A percentile compares a stretch with the other conserved stretches of the same genome.
phyloP scores from a whole-genome alignment of 1,284 basidiomycete genomes.

The Cryptococcus sp. region DNA sequence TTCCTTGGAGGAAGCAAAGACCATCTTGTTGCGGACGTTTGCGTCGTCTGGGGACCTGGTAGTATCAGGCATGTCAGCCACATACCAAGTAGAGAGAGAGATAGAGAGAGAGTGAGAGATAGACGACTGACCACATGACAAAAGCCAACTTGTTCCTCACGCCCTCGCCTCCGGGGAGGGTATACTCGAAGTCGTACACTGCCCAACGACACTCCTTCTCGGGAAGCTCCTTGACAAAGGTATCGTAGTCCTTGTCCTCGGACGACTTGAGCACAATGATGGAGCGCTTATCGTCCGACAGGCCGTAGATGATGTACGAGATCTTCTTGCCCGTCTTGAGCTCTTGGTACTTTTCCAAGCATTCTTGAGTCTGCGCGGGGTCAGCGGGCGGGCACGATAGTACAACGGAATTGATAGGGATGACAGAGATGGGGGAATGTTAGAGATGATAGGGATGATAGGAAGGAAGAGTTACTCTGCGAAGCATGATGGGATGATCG shows the following conservation, averaged over 20 bases:
- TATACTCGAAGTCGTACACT: slow-evolving; percentile 88
- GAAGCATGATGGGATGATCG: background rate
- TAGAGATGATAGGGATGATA: background rate
- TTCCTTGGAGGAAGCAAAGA: slow-evolving; percentile 89
- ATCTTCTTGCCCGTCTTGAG: slow-evolving; percentile 81
- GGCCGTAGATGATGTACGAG: slow-evolving; percentile 84
- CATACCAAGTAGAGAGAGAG: background rate
- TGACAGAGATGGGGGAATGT: background rate
- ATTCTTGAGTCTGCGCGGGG: slow-evolving; percentile 52
- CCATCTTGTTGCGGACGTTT: slow-evolving; percentile 91
- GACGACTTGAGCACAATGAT: slow-evolving; percentile 72
- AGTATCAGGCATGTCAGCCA: no score
- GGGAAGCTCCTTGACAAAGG: slow-evolving; percentile 76
- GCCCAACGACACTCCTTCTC: slow-evolving; percentile 80
- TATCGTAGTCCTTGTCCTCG: slow-evolving; percentile 64
- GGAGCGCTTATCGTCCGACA: slow-evolving; percentile 68
- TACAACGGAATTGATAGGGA: background rate
- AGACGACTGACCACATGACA: slow-evolving; percentile 67
- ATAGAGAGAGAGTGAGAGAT: background rate
- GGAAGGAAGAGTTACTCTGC: background rate
- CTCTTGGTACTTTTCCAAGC: slow-evolving; percentile 66
- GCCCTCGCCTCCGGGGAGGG: slow-evolving; percentile 72
- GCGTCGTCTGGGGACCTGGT: slow-evolving; percentile 88
- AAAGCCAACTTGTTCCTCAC: slow-evolving; percentile 91
- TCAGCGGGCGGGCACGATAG: background rate